These are phyloP conservation scores for Metschnikowia anglica DNA, from an alignment of 805 yeast genomes.

Conservation along the genomic window DNA sequence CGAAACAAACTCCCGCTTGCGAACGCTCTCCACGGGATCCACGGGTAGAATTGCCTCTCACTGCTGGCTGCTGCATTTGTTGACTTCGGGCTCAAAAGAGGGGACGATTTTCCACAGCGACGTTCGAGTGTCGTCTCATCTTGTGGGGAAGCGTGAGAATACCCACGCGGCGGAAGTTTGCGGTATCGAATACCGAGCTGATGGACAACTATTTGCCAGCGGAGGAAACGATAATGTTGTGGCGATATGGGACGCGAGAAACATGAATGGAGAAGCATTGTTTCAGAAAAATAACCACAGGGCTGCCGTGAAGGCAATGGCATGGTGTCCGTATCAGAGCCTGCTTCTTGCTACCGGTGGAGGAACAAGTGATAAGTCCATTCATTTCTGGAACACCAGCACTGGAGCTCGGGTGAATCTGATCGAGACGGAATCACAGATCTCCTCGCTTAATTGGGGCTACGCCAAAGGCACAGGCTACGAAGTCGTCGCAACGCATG, in stretches of 20 bases:
- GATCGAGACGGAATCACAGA: slow-evolving; percentile 90
- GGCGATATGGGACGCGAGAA: slow-evolving; percentile 80
- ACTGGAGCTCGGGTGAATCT: slow-evolving; percentile 85
- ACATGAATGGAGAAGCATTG: slow-evolving; percentile 47
- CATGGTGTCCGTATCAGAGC: slow-evolving; percentile 89
- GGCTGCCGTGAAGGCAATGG: slow-evolving; percentile 93
- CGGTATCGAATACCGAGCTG: slow-evolving; percentile 81
- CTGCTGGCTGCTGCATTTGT: slow-evolving; percentile 77
- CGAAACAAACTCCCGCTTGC: slow-evolving; percentile 65
- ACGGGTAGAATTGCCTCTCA: slow-evolving; percentile 75
- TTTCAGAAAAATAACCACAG: slow-evolving; percentile 77
- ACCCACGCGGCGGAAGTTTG: slow-evolving; percentile 86
- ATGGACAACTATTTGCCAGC: slow-evolving; percentile 81
- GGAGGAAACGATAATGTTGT: slow-evolving; percentile 96
- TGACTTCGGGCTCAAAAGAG: slow-evolving; percentile 84
- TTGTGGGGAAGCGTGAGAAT: slow-evolving; percentile 51
- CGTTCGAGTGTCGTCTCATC: slow-evolving; percentile 79
- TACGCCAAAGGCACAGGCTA: slow-evolving; percentile 64
- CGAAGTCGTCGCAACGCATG: slow-evolving; percentile 93
- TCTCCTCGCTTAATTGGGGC: slow-evolving; percentile 93
- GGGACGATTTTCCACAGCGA: slow-evolving; percentile 88
- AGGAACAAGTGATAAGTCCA: slow-evolving; percentile 83
- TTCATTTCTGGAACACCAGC: slow-evolving; percentile 91
- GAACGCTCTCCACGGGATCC: slow-evolving; percentile 70
- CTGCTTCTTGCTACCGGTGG: slow-evolving; percentile 95